Base-by-base conservation (phyloP, 768 basidiomycete genomes). In the Ephemerocybe angulata region DNA sequence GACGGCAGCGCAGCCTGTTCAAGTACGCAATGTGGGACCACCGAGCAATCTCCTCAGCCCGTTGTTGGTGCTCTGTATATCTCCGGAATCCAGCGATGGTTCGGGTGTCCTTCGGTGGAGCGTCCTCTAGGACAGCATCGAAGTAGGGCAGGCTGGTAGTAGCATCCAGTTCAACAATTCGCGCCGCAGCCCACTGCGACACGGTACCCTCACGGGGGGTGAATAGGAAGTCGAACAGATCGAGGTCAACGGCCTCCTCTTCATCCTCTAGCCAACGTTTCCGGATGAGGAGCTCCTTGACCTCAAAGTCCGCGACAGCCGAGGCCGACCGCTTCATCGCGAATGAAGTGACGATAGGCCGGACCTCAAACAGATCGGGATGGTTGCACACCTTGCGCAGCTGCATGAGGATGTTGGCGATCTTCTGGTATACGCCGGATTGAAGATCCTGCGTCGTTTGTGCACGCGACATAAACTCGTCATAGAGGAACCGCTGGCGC, bases 341-440 rank as follows among this genome's bases (percentile, higher is more conserved):
- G 67, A 87, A 91, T 24, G 81, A 93, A 50, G 82, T 90, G 52
- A 84, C 85, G 56, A 87, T 85, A 1, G 93, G 90, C 62, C 93
- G 87, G 49, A 90, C 85, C 69, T 95, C 90, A 66, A 96, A 95
- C 10, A 94, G 76, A 69, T 94, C 88, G 0, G 95, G 96, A 69
- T 98, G 93, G 53, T 91, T 94, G 75, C 93, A 93, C 40, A 96
- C 92, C 74, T 98, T 98, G 53, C 97, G 87, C 3, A 98, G 80
- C 67, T 99, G 97, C 97, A 98, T 99, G 56, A 98, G 81, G 54
- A 96, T 86, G 66, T 99, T 99, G 62, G 90, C 90, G 41, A 92
- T 88, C 70, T 89, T 89, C 70, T 89, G 88, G 63, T 92, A 92
- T 3, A 90, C 78, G 3, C 94, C 95, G 2, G 93, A 92, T 21